phyloP scores from a whole-genome alignment of 2,329 filamentous ascomycete species.

The Paracoccidioides brasiliensis region DNA sequence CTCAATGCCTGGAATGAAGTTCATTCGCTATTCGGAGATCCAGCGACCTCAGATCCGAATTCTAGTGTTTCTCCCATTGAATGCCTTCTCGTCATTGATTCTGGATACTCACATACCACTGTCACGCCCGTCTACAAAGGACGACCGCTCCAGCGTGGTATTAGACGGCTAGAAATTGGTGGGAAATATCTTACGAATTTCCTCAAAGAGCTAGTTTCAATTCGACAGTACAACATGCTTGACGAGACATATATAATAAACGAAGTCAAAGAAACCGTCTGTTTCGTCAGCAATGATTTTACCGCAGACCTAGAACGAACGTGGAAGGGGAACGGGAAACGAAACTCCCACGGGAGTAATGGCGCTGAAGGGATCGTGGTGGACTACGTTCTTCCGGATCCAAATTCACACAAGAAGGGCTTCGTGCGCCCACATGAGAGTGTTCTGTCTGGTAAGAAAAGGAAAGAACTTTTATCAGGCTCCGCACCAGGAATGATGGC shows the following conservation, averaged over 20 bases:
- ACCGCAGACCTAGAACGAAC: constrained; percentile 61
- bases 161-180: constrained; percentile 77
- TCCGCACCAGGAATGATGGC: constrained; percentile 34
- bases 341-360: constrained; percentile 13
- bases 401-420: constrained; percentile 50
- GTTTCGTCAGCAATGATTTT: constrained; percentile 72
- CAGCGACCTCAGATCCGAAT: constrained; percentile 31
- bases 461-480: constrained; percentile 37
- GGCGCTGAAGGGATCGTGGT: constrained; percentile 47
- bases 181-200: constrained; percentile 91
- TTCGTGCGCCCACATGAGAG: constrained; percentile 68
- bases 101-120: constrained; percentile 85
- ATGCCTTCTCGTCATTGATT: constrained; percentile 77
- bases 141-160: constrained; percentile 63
- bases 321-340: constrained; percentile 60
- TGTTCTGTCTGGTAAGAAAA: constrained; percentile 40
- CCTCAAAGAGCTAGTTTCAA: constrained; percentile 74
- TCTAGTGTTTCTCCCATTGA: constrained; percentile 48
- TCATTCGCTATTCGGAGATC: constrained; percentile 53
- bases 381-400: constrained; percentile 87
- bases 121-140: constrained; percentile 76
- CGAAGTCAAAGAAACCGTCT: constrained; percentile 84
- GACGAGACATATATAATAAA: constrained; percentile 90
- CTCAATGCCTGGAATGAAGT: constrained; percentile 76
- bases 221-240: constrained; percentile 89